These are phyloP conservation scores for Camellia granthamiana DNA, from an alignment of 148 eudicot species.

Conservation along the genomic window DNA sequence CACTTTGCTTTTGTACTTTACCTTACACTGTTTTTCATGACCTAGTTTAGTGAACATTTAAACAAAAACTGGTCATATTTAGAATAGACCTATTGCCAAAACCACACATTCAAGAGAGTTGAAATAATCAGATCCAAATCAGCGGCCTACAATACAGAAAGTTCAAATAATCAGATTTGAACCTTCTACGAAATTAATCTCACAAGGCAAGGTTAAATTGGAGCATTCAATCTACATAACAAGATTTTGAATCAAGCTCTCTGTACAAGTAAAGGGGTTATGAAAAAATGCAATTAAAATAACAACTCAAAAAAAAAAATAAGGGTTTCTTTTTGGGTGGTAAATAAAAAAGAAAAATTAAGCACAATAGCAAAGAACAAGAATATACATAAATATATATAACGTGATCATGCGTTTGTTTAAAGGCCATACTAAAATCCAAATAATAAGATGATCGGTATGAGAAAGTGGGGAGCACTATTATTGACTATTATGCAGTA, in stretches of 20 bases:
- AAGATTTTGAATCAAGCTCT: not conserved
- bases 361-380: slow-evolving; percentile 1
- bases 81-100: not conserved
- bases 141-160: not conserved
- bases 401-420: slow-evolving; percentile 3
- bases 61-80: not conserved
- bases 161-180: not conserved
- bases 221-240: not conserved
- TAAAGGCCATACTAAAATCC: slow-evolving; percentile 12
- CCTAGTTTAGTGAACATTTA: not conserved
- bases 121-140: not conserved
- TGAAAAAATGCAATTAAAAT: not conserved
- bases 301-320: not conserved
- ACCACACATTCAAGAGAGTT: not conserved
- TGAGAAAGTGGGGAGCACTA: slow-evolving; percentile 31
- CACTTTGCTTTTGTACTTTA: no score
- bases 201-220: not conserved
- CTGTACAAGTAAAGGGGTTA: not conserved
- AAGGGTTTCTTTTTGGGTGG: not conserved
- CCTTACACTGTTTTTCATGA: not conserved
- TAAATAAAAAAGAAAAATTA: not conserved
- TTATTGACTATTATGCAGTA: slow-evolving; percentile 16
- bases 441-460: slow-evolving; percentile 18
- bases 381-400: slow-evolving; percentile 9
- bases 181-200: not conserved